Evolutionary conservation across 768 basidiomycete genomes (phyloP).

Genomic region (Mycena leptocephala): DNA sequence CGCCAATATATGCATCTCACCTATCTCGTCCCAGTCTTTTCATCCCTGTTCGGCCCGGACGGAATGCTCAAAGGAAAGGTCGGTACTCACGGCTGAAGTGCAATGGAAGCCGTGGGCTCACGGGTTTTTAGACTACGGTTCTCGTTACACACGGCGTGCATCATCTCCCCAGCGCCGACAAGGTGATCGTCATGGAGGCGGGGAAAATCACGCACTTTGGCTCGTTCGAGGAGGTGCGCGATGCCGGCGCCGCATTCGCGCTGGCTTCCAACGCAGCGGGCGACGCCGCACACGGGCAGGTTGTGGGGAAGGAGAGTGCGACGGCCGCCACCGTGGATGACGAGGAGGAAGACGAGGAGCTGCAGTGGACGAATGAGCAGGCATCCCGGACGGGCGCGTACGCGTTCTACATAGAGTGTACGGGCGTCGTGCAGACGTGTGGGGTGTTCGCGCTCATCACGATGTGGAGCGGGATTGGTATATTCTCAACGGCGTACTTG

Average conservation of each 20-base stretch:
- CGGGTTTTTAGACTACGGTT: constrained; percentile 14
- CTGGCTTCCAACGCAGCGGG: background rate
- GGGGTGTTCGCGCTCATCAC: constrained; percentile 10
- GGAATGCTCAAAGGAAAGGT: constrained; percentile 31
- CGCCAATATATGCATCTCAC: background rate
- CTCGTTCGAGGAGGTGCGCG: constrained; percentile 25
- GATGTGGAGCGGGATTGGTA: background rate
- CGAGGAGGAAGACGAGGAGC: constrained; percentile 26
- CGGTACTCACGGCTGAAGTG: background rate
- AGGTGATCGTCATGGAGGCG: constrained; percentile 26
- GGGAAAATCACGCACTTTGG: constrained; percentile 29
- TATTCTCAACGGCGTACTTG: constrained; percentile 15
- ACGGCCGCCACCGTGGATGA: constrained; percentile 17
- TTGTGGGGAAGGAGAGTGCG: background rate
- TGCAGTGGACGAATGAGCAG: constrained; percentile 14
- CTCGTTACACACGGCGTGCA: constrained; percentile 32
- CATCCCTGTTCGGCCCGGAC: constrained; percentile 25
- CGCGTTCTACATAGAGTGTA: constrained; percentile 22
- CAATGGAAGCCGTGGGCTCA: background rate
- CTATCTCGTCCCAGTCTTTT: constrained; percentile 9
- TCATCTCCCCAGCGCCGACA: constrained; percentile 30
- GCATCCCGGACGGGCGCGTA: constrained; percentile 13
- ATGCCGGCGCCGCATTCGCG: constrained; percentile 23
- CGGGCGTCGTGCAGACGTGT: background rate
- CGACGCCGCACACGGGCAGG: background rate